Base-by-base conservation (phyloP, 192 early-diverging fungal genomes). In the Paraglomus brasilianum region DNA sequence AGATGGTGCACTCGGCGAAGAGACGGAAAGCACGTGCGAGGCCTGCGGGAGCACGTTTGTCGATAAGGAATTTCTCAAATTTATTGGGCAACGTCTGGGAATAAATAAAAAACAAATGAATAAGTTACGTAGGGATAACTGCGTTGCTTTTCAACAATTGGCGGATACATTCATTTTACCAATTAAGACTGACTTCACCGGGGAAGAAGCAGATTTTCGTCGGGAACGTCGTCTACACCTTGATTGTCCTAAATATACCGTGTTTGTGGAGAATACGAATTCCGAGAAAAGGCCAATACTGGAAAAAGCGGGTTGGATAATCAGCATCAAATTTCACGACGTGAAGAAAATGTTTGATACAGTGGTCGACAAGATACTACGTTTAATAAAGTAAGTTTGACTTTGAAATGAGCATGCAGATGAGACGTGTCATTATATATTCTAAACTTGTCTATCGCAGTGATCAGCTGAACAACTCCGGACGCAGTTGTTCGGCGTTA, bases 381-480 rank as follows among this genome's bases (percentile, higher is more conserved):
- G 21, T 4, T 6, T 56, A 30, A 56, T 56, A 21, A 49, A 76
- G 50, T 30, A 30, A 3, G 30, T 72, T 78, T 2, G 79, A 79
- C 0, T 72, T 72, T 56, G 80, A 83, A 17, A 51, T 81, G 51
- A 78, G 76, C 21, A 77, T 72, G 38, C 74, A 83, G 41, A 82
- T 86, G 36, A 83, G 83, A 77, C 81, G 82, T 48, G 82, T 81
- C 10, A 79, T 82, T 6, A 61, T 86, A 39, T 58, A 81, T 22
- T 74, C 79, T 74, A 81, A 83, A 1, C 39, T 86, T 8, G 70
- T 73, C 17, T 51, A 83, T 52, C 80, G 82, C 24, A 75, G 81
- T 63, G 73, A 86, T 19, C 84, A 86, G 47, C 44, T 86, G 15
- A 70, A 70, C 46, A 78, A 78, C 45, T 71, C 77, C 4, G 56